These are phyloP conservation scores for Allium sativum DNA, from an alignment of 106 monocot species.

Conservation along the genomic window DNA sequence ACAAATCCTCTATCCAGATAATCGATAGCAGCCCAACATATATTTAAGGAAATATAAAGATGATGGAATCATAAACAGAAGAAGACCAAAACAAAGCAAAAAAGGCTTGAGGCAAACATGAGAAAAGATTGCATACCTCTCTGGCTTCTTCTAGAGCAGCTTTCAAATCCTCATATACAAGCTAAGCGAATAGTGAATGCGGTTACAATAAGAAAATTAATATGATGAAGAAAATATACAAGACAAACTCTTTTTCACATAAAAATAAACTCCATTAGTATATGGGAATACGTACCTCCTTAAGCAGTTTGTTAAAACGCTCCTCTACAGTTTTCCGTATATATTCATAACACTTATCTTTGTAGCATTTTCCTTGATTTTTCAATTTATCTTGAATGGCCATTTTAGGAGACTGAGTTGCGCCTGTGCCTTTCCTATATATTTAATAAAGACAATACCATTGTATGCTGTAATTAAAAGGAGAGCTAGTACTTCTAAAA, in stretches of 20 bases:
- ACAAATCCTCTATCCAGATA: no score
- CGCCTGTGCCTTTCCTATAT: slow-evolving; percentile 60
- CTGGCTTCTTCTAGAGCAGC: slow-evolving; percentile 91
- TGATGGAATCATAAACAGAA: no score
- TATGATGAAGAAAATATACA: neutral
- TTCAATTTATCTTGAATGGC: slow-evolving; percentile 46
- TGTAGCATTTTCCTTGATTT: slow-evolving; percentile 77
- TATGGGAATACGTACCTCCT: slow-evolving; percentile 36
- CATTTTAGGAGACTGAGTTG: slow-evolving; percentile 39
- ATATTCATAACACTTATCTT: slow-evolving; percentile 99
- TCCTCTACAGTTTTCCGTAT: slow-evolving; percentile 85
- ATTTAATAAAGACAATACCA: slow-evolving; percentile 2
- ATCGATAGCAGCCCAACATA: no score
- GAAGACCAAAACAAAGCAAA: neutral
- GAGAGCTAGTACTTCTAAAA: no score
- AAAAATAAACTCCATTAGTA: neutral
- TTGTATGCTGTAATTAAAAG: neutral
- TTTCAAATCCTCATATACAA: slow-evolving; percentile 89
- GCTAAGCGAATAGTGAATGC: slow-evolving; percentile 35
- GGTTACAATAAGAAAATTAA: slow-evolving; percentile 9
- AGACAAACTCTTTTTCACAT: neutral
- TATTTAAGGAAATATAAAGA: no score
- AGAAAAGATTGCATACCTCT: slow-evolving; percentile 28
- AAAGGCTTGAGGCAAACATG: no score
- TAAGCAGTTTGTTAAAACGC: slow-evolving; percentile 77